Evolutionary conservation across 1,139 yeast genomes (phyloP).

Genomic region (Debaryomyces coudertii): DNA sequence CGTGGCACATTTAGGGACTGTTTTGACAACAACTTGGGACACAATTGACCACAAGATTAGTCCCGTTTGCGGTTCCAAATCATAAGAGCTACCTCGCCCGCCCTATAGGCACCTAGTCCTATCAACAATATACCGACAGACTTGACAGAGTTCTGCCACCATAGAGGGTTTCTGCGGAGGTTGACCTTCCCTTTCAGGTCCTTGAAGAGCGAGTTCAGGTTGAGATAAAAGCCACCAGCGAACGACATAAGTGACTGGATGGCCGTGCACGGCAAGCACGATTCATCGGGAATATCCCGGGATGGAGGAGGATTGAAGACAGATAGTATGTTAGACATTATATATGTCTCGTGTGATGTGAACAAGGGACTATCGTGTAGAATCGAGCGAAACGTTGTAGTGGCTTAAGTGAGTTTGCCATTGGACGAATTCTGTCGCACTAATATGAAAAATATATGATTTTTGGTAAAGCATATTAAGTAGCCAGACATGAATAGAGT

Average conservation of each 20-base stretch:
- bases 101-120: conserved; percentile 43
- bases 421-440: neutral
- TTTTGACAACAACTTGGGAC: neutral
- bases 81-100: conserved; percentile 32
- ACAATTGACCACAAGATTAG: neutral
- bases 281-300: conserved; percentile 27
- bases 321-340: conserved; percentile 40
- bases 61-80: conserved; percentile 12
- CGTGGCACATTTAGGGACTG: neutral
- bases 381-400: neutral
- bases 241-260: conserved; percentile 40
- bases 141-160: conserved; percentile 46
- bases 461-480: neutral
- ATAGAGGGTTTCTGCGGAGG: conserved; percentile 38
- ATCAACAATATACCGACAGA: conserved; percentile 37
- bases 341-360: neutral
- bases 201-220: conserved; percentile 33
- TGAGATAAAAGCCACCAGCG: conserved; percentile 41
- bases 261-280: conserved; percentile 45
- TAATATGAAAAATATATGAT: neutral
- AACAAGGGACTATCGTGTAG: neutral
- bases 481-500: conserved; percentile 2
- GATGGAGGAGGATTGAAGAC: conserved; percentile 45
- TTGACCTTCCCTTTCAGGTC: conserved; percentile 38
- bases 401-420: neutral